Conservation (phyloP, 225 moss, liverwort and hornwort genomes). For the Asterella californica region DNA sequence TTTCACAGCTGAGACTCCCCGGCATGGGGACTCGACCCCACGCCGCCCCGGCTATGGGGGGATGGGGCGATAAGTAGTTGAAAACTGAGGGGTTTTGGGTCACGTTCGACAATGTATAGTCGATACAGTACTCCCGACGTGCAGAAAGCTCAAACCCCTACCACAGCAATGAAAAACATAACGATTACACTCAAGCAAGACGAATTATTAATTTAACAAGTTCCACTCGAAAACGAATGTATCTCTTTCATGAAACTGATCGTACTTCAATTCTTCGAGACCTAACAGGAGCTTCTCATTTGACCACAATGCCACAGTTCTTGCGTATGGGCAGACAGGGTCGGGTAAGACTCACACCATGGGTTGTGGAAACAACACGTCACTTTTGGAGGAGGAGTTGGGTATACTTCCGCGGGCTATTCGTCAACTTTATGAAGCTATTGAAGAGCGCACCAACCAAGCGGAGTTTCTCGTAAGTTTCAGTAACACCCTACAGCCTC, state of each 20-base stretch:
- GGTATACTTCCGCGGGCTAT: conserved; percentile 88
- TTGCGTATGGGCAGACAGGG: conserved; percentile 82
- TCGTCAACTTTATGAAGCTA: conserved; percentile 78
- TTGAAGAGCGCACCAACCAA: conserved; percentile 78
- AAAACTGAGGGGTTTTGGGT: background rate
- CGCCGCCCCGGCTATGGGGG: no score
- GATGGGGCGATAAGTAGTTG: background rate
- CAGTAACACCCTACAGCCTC: background rate
- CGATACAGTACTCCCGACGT: background rate
- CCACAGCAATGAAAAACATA: background rate
- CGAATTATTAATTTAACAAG: background rate
- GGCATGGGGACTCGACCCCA: no score
- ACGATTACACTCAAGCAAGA: no score
- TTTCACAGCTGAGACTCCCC: no score
- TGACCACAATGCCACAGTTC: conserved; percentile 72
- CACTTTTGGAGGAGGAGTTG: conserved; percentile 80
- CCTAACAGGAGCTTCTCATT: background rate
- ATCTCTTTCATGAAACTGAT: background rate
- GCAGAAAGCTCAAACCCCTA: background rate
- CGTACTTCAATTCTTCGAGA: background rate
- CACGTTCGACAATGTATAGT: background rate
- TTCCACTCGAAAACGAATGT: background rate
- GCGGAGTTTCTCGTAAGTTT: conserved; percentile 80
- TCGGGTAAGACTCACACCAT: conserved; percentile 92
- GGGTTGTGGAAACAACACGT: conserved; percentile 82